These are phyloP conservation scores for Dryas integrifolia DNA, from an alignment of 331 rosid species.

Conservation along the genomic window DNA sequence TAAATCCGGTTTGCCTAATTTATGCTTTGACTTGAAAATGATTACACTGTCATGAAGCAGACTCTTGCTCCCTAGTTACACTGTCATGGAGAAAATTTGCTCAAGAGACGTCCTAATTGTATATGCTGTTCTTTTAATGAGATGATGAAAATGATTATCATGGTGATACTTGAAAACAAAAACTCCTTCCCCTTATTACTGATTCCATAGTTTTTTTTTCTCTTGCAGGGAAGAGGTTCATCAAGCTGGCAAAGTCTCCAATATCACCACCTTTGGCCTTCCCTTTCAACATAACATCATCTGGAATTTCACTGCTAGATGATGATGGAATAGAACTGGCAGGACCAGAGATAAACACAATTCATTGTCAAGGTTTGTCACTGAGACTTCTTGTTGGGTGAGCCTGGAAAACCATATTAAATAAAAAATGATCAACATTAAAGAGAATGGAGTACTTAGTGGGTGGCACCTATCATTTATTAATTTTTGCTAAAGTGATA, in stretches of 20 bases:
- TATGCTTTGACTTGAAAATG: constrained; percentile 3
- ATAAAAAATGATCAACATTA: background rate
- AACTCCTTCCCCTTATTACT: constrained; percentile 7
- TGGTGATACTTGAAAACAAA: background rate
- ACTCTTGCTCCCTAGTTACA: background rate
- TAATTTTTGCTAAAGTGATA: background rate
- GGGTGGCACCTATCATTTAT: background rate
- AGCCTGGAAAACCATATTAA: constrained; percentile 9
- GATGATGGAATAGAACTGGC: constrained; percentile 61
- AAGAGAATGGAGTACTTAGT: background rate
- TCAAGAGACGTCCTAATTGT: constrained; percentile 13
- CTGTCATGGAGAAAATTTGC: background rate
- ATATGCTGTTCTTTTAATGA: background rate
- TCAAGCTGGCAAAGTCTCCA: constrained; percentile 85
- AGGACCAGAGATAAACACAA: constrained; percentile 65
- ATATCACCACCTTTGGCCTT: constrained; percentile 78
- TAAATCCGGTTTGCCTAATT: constrained; percentile 56
- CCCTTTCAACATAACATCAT: constrained; percentile 62
- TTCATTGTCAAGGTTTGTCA: constrained; percentile 78
- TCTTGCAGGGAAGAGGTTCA: constrained; percentile 66
- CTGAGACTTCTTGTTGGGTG: constrained; percentile 21
- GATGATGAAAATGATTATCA: background rate
- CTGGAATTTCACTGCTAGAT: constrained; percentile 60
- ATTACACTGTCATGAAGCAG: background rate
- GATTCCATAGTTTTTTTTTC: constrained; percentile 17